Base-by-base conservation (phyloP, 371 early-diverging fungal genomes). In the Mucor piriformis region DNA sequence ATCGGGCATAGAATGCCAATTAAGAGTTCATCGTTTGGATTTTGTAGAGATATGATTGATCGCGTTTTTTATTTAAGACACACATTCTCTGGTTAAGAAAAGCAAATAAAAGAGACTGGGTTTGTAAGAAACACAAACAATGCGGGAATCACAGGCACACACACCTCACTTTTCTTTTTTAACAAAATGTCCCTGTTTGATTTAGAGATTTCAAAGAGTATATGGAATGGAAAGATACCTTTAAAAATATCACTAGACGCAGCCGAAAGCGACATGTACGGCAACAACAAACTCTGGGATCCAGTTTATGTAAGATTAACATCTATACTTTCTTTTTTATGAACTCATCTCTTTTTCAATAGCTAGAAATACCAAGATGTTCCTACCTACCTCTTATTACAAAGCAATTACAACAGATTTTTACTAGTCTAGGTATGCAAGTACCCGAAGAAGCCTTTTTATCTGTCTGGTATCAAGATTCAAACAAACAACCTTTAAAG, bases 361-460 rank as follows among this genome's bases (percentile, higher is more conserved):
- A 88, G 88, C 50, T 80, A 43, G 80, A 85, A 57, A 76, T 81
- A 13, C 72, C 79, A 24, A 84, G 90, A 32, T 83, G 81, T 47
- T 85, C 86, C 6, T 90, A 90, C 57, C 67, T 90, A 23, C 83
- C 88, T 18, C 65, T 88, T 16, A 44, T 86, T 32, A 84, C 87
- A 5, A 63, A 69, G 48, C 67, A 74, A 54, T 60, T 88, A 21
- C 70, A 76, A 35, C 72, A 78, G 25, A 64, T 82, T 46, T 79
- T 84, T 54, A 62, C 54, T 12, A 76, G 68, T 21, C 37, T 76
- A 37, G 77, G 72, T 8, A 40, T 79, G 44, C 65, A 74, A 50
- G 56, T 80, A 21, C 54, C 81, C 25, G 84, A 79, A 25, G 76
- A 80, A 12, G 77, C 76, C 15, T 62, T 62, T 58, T 43, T 48